Evolutionary conservation across 331 rosid species (phyloP).

Genomic region (Malus hybrid): DNA sequence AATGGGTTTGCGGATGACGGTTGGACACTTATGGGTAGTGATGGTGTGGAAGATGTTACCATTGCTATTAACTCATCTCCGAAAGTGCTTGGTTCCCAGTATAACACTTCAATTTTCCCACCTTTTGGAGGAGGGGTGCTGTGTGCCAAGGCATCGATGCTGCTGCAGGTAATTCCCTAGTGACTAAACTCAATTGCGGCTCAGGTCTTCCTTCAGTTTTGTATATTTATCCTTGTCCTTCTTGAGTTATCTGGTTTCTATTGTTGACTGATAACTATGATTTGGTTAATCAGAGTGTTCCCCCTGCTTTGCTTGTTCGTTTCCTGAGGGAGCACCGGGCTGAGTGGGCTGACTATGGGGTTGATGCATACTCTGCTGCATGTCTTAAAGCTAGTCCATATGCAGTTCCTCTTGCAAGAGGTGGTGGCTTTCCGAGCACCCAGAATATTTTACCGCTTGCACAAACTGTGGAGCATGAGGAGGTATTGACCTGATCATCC

Average conservation of each 20-base stretch:
- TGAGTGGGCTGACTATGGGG: slow-evolving; percentile 96
- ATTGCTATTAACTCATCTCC: slow-evolving; percentile 70
- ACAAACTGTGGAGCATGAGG: slow-evolving; percentile 85
- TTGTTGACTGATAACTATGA: not conserved
- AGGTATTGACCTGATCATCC: slow-evolving; percentile 33
- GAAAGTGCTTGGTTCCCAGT: slow-evolving; percentile 59
- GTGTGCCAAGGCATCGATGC: slow-evolving; percentile 98
- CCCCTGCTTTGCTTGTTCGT: slow-evolving; percentile 93
- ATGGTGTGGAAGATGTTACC: slow-evolving; percentile 91
- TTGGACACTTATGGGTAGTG: slow-evolving; percentile 75
- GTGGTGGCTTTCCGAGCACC: slow-evolving; percentile 77
- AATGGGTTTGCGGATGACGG: slow-evolving; percentile 92
- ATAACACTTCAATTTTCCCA: slow-evolving; percentile 50
- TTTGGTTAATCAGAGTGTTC: slow-evolving; percentile 57
- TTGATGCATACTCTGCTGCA: slow-evolving; percentile 90
- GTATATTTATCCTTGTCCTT: not conserved
- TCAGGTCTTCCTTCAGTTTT: not conserved
- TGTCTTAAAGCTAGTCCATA: slow-evolving; percentile 81
- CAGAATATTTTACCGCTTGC: slow-evolving; percentile 92
- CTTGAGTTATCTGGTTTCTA: not conserved
- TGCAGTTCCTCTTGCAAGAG: slow-evolving; percentile 76
- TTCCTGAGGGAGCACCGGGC: slow-evolving; percentile 95
- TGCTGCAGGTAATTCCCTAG: slow-evolving; percentile 59
- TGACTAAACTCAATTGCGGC: not conserved
- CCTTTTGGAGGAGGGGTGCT: slow-evolving; percentile 82